Percentiles rank a stretch among this genome's conserved stretches.
Conservation (phyloP, 2,329 filamentous ascomycete genomes). For the Cladobotryum protrusum region DNA sequence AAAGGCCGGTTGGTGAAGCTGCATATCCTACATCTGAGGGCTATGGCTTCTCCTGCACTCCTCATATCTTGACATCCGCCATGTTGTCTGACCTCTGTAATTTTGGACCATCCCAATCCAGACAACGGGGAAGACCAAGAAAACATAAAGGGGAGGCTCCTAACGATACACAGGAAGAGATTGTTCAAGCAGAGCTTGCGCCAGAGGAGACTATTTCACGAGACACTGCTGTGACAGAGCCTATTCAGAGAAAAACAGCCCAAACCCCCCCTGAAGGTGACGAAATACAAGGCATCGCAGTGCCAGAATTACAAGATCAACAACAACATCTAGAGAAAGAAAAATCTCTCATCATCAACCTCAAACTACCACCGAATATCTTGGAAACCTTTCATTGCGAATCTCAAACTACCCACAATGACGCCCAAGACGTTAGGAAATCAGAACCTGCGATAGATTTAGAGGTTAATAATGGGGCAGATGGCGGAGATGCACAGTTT, state of each 20-base stretch:
- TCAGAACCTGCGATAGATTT: not conserved
- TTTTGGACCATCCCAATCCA: constrained; percentile 17
- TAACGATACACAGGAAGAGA: not conserved
- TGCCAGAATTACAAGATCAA: not conserved
- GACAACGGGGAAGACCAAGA: constrained; percentile 24
- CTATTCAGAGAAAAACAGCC: not conserved
- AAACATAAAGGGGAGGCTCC: constrained; percentile 15
- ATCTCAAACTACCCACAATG: too few relatives aligned
- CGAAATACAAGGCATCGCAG: not conserved
- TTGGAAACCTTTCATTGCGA: not conserved
- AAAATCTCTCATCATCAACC: constrained; percentile 2
- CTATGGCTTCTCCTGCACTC: constrained; percentile 10
- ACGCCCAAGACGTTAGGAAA: not conserved
- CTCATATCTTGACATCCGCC: not conserved
- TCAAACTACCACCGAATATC: not conserved
- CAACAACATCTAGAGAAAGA: too few relatives aligned
- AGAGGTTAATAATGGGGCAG: not conserved
- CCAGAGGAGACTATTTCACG: not conserved
- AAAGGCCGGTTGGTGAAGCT: constrained; percentile 1
- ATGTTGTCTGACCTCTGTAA: constrained; percentile 23
- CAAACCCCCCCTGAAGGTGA: not conserved
- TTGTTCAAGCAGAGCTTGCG: not conserved
- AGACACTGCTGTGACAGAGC: not conserved
- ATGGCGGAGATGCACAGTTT: not conserved
- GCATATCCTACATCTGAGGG: not conserved